Base-by-base conservation (phyloP, 2,329 filamentous ascomycete genomes). In the Cadophora sp. region DNA sequence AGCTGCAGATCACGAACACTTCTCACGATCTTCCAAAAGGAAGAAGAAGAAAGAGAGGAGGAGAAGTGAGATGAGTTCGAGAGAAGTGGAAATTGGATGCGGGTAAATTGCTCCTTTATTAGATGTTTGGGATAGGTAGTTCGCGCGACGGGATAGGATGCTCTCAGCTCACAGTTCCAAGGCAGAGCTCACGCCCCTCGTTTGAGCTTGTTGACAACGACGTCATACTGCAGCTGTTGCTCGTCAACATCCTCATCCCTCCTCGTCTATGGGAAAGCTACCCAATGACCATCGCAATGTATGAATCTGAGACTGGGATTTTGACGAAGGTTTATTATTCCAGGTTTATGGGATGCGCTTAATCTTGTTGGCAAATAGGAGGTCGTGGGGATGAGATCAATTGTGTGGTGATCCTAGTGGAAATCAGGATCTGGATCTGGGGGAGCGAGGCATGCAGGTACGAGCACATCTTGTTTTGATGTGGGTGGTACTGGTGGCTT, bases 341-440 rank as follows among this genome's bases (percentile, higher is more conserved):
- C 64, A 62, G 45, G 64, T 59, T 62, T 66, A 45, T 22, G 27
- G 20, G n/a, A 2, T 27, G 3, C 14, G 14, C 3, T 51, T 51
- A 33, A 45, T 16, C 41, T 50, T 20, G 22, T 11, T 39, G 51
- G 14, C 64, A 36, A 66, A 62, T 66, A 27, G 59, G 59, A 62
- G 14, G 16, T 16, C 20, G 16, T 36, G 65, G 51, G 24, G 53
- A 45, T 62, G 59, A 50, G 8, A 36, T 41, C 6, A 45, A 41
- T 51, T 63, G 9, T n/a, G 27, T 47, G 41, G 24, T 20, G 58
- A 59, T 60, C 55, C 62, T 59, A 20, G 62, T 22, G 36, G 62
- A 64, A 59, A 64, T 59, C 62, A 18, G 22, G 62, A 53, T 65
- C 62, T 43, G 55, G 41, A 48, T 48, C 45, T 48, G 45, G 45